These are phyloP conservation scores for Collybia mongolica DNA, from an alignment of 768 basidiomycete genomes.

Conservation along the genomic window DNA sequence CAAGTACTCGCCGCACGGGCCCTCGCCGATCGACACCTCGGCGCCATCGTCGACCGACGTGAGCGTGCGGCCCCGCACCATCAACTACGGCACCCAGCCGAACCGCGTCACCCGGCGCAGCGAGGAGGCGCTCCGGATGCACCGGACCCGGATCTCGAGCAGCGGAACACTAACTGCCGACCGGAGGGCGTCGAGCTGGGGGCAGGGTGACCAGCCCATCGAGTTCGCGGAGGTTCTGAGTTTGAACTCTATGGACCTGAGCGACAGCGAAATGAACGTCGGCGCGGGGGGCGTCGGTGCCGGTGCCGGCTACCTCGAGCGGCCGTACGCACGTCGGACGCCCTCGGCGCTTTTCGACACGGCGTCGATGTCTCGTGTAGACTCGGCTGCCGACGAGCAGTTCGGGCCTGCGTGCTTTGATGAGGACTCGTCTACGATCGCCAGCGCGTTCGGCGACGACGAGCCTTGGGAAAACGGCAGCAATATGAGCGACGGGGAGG, in stretches of 20 bases:
- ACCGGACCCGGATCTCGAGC: slow-evolving; percentile 11
- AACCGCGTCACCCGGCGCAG: slow-evolving; percentile 32
- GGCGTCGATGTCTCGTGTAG: neutral
- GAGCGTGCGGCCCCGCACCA: neutral
- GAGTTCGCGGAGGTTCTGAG: slow-evolving; percentile 32
- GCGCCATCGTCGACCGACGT: neutral
- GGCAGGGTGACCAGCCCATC: slow-evolving; percentile 40
- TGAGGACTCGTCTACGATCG: slow-evolving; percentile 53
- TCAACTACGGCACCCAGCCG: neutral
- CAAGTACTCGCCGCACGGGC: slow-evolving; percentile 12
- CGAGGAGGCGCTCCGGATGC: slow-evolving; percentile 41
- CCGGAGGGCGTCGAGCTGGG: slow-evolving; percentile 68
- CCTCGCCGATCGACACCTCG: slow-evolving; percentile 5
- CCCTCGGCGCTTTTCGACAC: slow-evolving; percentile 13
- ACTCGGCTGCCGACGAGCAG: neutral
- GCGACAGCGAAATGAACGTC: slow-evolving; percentile 38
- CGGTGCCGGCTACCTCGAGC: slow-evolving; percentile 4
- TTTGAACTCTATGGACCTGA: slow-evolving; percentile 36
- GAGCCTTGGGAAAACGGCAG: slow-evolving; percentile 11
- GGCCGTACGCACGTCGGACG: slow-evolving; percentile 13
- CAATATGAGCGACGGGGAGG: slow-evolving; percentile 23
- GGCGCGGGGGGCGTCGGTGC: slow-evolving; percentile 10
- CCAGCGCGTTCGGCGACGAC: slow-evolving; percentile 36
- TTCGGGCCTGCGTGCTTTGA: slow-evolving; percentile 33
- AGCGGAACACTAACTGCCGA: slow-evolving; percentile 36